Conservation (phyloP, 495 filamentous ascomycete species). For the Hypoxylon lienhwacheense region DNA sequence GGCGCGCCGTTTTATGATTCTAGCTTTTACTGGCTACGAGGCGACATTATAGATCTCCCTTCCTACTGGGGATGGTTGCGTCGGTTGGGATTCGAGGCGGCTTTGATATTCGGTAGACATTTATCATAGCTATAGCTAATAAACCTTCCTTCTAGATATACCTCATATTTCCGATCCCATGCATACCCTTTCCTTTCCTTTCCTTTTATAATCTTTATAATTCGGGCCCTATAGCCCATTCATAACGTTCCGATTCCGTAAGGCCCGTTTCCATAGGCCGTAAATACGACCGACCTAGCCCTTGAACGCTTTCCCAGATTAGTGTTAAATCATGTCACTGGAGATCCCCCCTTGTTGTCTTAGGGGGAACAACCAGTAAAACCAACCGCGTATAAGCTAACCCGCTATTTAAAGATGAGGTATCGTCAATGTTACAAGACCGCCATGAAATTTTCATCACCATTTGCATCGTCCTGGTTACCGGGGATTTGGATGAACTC, state of each 20-base stretch:
- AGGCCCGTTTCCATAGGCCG: neutral
- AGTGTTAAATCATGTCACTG: neutral
- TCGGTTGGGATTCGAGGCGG: constrained; percentile 6
- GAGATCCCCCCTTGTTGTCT: neutral
- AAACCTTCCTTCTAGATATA: constrained; percentile 2
- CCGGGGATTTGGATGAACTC: neutral
- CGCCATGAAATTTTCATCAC: constrained; percentile 2
- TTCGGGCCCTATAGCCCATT: neutral
- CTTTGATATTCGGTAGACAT: constrained; percentile 13
- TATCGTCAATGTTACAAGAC: neutral
- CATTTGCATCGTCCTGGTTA: constrained; percentile 8
- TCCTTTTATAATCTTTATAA: neutral
- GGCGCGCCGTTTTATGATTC: neutral
- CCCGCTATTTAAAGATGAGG: neutral
- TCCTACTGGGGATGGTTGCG: neutral
- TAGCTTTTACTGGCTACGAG: constrained; percentile 9
- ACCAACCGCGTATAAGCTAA: neutral
- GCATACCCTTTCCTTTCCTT: neutral
- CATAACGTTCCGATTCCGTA: neutral
- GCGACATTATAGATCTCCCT: constrained; percentile 13
- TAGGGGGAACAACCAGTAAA: neutral
- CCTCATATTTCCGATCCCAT: neutral
- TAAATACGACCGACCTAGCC: neutral
- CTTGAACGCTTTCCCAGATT: neutral
- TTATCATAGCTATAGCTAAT: constrained; percentile 15